These are phyloP conservation scores for Aspergillus ibericus DNA, from an alignment of 2,329 filamentous ascomycete species.

Conservation along the genomic window DNA sequence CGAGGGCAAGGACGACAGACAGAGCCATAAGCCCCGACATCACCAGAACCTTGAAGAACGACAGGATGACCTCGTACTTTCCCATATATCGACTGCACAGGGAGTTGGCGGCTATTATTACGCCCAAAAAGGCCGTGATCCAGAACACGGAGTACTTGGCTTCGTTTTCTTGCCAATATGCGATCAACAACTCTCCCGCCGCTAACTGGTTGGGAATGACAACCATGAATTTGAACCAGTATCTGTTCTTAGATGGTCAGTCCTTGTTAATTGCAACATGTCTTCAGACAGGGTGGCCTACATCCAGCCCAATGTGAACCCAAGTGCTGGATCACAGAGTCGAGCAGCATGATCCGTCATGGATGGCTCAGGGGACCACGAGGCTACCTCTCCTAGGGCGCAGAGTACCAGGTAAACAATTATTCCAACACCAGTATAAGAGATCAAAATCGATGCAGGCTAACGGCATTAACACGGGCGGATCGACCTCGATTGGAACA, in stretches of 20 bases:
- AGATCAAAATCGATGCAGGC: conserved; percentile 39
- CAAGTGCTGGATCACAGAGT: conserved; percentile 76
- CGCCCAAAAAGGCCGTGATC: conserved; percentile 67
- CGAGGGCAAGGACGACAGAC: conserved; percentile 62
- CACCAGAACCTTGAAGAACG: conserved; percentile 65
- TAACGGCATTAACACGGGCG: conserved; percentile 12
- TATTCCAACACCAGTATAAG: conserved; percentile 38
- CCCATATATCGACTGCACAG: conserved; percentile 67
- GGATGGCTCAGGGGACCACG: conserved; percentile 72
- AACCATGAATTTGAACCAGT: conserved; percentile 77
- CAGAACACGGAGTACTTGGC: conserved; percentile 73
- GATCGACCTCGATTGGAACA: not conserved
- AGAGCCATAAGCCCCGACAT: conserved; percentile 66
- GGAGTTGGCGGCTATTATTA: conserved; percentile 65
- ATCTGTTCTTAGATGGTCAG: conserved; percentile 26
- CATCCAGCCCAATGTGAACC: conserved; percentile 73
- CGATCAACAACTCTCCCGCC: conserved; percentile 71
- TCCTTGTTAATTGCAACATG: conserved; percentile 6
- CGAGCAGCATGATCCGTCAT: conserved; percentile 76
- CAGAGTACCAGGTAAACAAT: conserved; percentile 76
- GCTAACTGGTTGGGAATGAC: conserved; percentile 82
- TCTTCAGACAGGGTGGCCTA: conserved; percentile 35
- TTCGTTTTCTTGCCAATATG: conserved; percentile 68
- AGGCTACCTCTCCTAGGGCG: conserved; percentile 76
- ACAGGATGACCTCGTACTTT: conserved; percentile 59